A percentile compares a stretch with the other conserved stretches of the same genome.
These are phyloP conservation scores for Nepenthes mirabilis DNA, from an alignment of 148 eudicot genomes.

Conservation along the genomic window DNA sequence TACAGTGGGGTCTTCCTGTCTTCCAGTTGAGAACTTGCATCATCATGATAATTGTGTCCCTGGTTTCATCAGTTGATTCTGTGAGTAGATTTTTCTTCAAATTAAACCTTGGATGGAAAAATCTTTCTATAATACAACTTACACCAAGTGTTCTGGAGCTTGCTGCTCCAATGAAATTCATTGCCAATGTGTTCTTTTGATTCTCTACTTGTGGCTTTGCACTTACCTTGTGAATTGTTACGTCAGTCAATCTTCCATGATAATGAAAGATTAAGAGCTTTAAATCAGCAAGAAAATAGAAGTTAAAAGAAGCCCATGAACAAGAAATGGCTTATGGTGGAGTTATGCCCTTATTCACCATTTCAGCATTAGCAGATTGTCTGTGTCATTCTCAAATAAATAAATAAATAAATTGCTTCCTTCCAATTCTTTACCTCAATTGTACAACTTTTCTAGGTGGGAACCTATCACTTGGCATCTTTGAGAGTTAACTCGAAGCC, in stretches of 20 bases:
- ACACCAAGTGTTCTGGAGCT: neutral
- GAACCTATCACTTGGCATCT: constrained; percentile 70
- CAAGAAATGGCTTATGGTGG: too few relatives aligned
- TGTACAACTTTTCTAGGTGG: constrained; percentile 33
- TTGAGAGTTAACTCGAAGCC: constrained; percentile 54
- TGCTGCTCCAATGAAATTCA: neutral
- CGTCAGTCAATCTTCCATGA: neutral
- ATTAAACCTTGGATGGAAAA: neutral
- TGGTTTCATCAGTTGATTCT: constrained; percentile 82
- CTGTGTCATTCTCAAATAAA: neutral
- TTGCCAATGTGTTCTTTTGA: neutral
- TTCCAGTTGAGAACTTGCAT: constrained; percentile 74
- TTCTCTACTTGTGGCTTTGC: too few relatives aligned
- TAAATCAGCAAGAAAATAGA: too few relatives aligned
- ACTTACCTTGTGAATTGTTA: neutral
- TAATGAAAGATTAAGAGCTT: too few relatives aligned
- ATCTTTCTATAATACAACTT: neutral
- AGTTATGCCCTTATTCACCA: too few relatives aligned
- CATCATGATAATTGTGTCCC: constrained; percentile 66
- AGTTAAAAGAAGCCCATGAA: too few relatives aligned
- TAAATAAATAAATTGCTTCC: neutral
- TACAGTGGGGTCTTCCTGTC: constrained; percentile 93
- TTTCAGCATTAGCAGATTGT: too few relatives aligned
- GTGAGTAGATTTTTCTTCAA: constrained; percentile 27
- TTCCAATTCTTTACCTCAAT: neutral